phyloP scores from a whole-genome alignment of 2,329 filamentous ascomycete genomes.

The Sclerotiophoma versabilis region DNA sequence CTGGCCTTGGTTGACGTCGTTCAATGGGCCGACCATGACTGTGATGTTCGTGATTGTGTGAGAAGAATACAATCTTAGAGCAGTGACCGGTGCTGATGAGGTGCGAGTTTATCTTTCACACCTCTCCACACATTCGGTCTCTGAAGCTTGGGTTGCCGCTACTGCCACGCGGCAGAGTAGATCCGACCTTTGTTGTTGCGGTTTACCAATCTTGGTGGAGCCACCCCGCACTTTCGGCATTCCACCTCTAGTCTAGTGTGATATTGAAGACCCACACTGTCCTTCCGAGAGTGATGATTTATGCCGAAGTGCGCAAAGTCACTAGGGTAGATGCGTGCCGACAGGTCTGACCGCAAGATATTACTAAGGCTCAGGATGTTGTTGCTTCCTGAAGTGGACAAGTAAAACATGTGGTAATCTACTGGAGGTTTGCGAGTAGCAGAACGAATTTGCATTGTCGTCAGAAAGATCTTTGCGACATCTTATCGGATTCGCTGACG shows the following conservation, averaged over 20 bases:
- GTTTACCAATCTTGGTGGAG: neutral
- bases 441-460: neutral
- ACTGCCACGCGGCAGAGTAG: neutral
- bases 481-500: neutral
- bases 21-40: conserved; percentile 25
- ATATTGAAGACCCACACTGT: neutral
- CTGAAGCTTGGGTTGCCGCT: neutral
- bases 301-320: neutral
- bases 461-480: neutral
- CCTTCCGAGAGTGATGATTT: neutral
- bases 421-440: neutral
- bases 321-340: too few species aligned
- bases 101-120: neutral
- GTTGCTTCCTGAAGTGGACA: neutral
- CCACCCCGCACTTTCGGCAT: conserved; percentile 2
- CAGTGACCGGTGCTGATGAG: neutral
- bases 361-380: neutral
- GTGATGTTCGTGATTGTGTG: neutral
- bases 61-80: neutral
- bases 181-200: neutral
- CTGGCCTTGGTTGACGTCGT: neutral
- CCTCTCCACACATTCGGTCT: neutral
- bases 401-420: neutral
- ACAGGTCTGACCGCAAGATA: neutral
- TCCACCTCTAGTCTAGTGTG: conserved; percentile 2